Evolutionary conservation across 352 stramenopile genomes (phyloP), one percentile per base, ranked within the genome.

Genomic region (Phytopythium oedochilum): DNA sequence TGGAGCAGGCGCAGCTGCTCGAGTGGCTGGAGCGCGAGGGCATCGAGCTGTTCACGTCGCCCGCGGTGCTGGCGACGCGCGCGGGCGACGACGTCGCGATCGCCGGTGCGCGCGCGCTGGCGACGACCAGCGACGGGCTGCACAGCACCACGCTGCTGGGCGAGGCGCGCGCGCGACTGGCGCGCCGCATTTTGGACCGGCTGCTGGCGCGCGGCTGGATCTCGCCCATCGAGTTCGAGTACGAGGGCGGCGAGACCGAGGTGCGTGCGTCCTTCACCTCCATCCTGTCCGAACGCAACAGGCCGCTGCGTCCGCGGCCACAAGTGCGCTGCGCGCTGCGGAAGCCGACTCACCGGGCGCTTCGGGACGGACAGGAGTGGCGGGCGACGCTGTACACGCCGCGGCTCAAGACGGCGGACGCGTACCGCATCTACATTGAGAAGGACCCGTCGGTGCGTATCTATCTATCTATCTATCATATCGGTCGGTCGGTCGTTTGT

Each of bases 361-460:
- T n/a, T n/a, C n/a, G n/a, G n/a, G n/a, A n/a, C n/a, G n/a, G n/a
- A n/a, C 28, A 78, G 64, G 61, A 73, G 11, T 79, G 77, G 68
- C 73, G 77, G 26, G 63, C 55, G 26, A 79, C 74, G 52, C 47
- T 88, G 12, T 92, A 82, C 49, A 76, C 69, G 22, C 70, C 83
- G 25, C 77, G 80, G 12, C 60, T 92, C 15, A 70, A 67, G 43
- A 92, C 82, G 26, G 73, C 77, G 20, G 79, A 92, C 46, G 82
- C 82, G 34, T 92, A 92, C 55, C 60, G 64, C 43, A 88, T 92
- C 56, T 92, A 92, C 73, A 88, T 92, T 38, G 77, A 90, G 58
- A 92, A 92, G 57, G 79, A 92, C 60, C 63, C 64, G 22, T 66
- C 48, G 64, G 82, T 83, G 73, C 63, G 72, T 57, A 20, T 0